Percentiles rank a stretch among this genome's conserved stretches.
Evolutionary conservation across 305 asterid genomes (phyloP).

Genomic region (Solanum hybrid): DNA sequence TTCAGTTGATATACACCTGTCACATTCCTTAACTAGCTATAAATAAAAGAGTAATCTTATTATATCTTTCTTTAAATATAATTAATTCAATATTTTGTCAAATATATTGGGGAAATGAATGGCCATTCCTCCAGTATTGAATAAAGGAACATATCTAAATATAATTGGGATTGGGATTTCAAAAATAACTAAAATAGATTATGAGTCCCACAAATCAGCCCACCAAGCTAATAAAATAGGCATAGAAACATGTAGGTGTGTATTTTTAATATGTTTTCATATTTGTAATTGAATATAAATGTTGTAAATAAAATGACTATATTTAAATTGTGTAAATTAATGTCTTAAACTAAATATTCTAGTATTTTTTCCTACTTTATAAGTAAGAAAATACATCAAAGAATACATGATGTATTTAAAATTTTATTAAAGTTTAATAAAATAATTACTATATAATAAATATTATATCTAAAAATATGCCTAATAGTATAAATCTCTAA

Average conservation of each 20-base stretch:
- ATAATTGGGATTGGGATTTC: neutral
- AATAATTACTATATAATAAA: too few species aligned
- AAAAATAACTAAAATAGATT: too few species aligned
- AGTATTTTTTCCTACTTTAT: too few species aligned
- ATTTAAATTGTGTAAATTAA: neutral
- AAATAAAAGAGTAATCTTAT: neutral
- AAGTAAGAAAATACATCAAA: neutral
- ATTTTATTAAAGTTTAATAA: too few species aligned
- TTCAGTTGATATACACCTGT: neutral
- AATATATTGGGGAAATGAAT: neutral
- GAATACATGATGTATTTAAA: neutral
- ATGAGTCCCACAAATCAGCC: neutral
- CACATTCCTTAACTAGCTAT: neutral
- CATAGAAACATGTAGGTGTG: neutral
- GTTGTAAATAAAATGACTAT: too few species aligned
- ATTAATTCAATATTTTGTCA: neutral
- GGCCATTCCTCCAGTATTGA: neutral
- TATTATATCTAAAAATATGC: too few species aligned
- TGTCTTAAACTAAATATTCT: too few species aligned
- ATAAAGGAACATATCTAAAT: neutral
- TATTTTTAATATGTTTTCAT: too few species aligned
- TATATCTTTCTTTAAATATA: neutral
- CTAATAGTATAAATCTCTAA: neutral
- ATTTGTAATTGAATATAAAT: too few species aligned
- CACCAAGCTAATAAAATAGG: neutral